Conservation (phyloP, 1,139 yeast genomes). For the Saccharomyces hybrid region DNA sequence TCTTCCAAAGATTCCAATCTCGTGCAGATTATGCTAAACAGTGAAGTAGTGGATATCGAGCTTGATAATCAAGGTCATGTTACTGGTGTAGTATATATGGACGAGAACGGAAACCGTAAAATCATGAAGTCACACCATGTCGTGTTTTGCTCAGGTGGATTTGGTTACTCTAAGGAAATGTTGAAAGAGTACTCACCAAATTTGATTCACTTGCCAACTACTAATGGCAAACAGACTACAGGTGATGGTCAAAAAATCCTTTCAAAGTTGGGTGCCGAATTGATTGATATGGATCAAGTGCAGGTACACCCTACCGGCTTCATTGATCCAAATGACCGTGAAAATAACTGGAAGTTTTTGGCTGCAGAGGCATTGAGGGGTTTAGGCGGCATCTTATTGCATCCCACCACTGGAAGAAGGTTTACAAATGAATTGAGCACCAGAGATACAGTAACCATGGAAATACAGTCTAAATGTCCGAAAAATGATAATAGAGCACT, state of each 20-base stretch:
- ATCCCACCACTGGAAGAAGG: conserved; percentile 48
- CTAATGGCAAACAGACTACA: conserved; percentile 67
- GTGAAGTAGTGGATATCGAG: conserved; percentile 50
- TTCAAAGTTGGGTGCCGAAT: conserved; percentile 49
- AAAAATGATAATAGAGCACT: conserved; percentile 37
- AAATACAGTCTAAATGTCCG: conserved; percentile 29
- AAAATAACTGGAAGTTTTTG: conserved; percentile 49
- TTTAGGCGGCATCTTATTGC: conserved; percentile 64
- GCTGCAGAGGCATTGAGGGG: conserved; percentile 83
- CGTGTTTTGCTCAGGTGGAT: conserved; percentile 76
- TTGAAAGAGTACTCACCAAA: conserved; percentile 60
- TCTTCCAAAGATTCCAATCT: conserved; percentile 44
- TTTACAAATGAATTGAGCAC: conserved; percentile 68
- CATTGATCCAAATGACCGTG: conserved; percentile 52
- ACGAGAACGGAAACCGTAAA: conserved; percentile 26
- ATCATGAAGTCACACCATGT: conserved; percentile 36
- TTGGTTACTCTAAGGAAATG: conserved; percentile 37
- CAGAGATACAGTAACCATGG: conserved; percentile 60
- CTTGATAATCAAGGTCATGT: conserved; percentile 34
- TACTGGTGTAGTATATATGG: conserved; percentile 45
- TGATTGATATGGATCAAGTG: conserved; percentile 66
- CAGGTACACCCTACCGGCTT: conserved; percentile 86
- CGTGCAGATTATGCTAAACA: conserved; percentile 44
- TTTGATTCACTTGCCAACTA: conserved; percentile 54
- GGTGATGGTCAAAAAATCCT: conserved; percentile 69